A percentile compares a stretch with the other conserved stretches of the same genome.
Conservation (phyloP, 768 basidiomycete species). For the Thelephora ganbajun region DNA sequence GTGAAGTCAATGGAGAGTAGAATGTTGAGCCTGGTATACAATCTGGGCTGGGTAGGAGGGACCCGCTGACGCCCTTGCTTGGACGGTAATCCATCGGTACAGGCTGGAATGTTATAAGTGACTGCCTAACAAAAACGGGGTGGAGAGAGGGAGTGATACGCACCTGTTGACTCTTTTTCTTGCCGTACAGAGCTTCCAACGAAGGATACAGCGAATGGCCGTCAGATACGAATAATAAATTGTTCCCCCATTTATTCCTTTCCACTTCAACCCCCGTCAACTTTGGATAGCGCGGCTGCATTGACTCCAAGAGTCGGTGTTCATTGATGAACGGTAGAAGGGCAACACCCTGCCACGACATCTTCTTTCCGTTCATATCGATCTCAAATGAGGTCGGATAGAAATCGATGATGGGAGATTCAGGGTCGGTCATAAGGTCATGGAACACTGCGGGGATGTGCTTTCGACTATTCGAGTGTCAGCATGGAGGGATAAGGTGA, state of each 20-base stretch:
- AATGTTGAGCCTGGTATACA: slow-evolving; percentile 90
- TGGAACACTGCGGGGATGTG: slow-evolving; percentile 87
- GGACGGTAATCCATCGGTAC: slow-evolving; percentile 51
- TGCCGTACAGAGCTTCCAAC: slow-evolving; percentile 82
- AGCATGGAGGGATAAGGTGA: slow-evolving; percentile 6
- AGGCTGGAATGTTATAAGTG: slow-evolving; percentile 35
- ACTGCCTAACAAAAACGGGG: background rate
- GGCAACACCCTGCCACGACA: slow-evolving; percentile 98
- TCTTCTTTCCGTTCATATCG: slow-evolving; percentile 99
- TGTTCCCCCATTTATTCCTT: slow-evolving; percentile 76
- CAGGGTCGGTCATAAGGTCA: slow-evolving; percentile 68
- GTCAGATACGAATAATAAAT: slow-evolving; percentile 71
- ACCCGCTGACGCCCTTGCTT: slow-evolving; percentile 72
- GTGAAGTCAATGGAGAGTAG: slow-evolving; percentile 49
- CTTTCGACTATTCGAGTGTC: slow-evolving; percentile 39
- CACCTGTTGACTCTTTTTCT: slow-evolving; percentile 71
- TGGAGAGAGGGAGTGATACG: slow-evolving; percentile 12
- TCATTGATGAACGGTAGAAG: slow-evolving; percentile 92
- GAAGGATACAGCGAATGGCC: slow-evolving; percentile 79
- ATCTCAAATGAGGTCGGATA: slow-evolving; percentile 87
- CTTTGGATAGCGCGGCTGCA: slow-evolving; percentile 48
- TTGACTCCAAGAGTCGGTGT: slow-evolving; percentile 68
- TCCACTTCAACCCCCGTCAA: slow-evolving; percentile 71
- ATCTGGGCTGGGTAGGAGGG: slow-evolving; percentile 68
- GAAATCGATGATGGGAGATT: slow-evolving; percentile 92